Percentiles rank a stretch among this genome's conserved stretches.
phyloP scores from a whole-genome alignment of 169 alveolate species.

The Perkinsus olseni region DNA sequence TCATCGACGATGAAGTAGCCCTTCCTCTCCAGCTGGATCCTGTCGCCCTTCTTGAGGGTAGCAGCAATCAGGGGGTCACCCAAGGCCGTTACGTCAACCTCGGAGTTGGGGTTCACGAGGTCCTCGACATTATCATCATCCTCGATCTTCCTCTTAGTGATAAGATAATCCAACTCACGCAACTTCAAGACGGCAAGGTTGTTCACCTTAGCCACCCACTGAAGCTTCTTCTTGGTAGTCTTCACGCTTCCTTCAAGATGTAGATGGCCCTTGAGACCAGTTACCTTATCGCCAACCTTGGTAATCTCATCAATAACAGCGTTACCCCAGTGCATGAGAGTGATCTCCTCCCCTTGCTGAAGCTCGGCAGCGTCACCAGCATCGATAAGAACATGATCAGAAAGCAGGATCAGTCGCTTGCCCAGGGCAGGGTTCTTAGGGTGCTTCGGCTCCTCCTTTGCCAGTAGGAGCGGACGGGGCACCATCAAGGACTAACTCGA shows the following conservation, averaged over 20 bases:
- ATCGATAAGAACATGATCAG: constrained; percentile 65
- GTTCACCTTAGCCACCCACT: constrained; percentile 61
- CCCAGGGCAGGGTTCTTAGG: constrained; percentile 86
- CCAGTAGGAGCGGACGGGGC: constrained; percentile 46
- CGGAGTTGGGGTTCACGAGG: constrained; percentile 54
- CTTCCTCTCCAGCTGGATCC: constrained; percentile 92
- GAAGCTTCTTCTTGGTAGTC: constrained; percentile 85
- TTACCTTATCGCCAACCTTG: constrained; percentile 35
- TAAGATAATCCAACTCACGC: constrained; percentile 86
- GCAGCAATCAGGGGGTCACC: constrained; percentile 38
- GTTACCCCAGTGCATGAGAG: constrained; percentile 94
- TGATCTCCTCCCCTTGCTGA: constrained; percentile 81
- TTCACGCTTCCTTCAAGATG: constrained; percentile 73
- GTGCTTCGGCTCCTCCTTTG: constrained; percentile 74
- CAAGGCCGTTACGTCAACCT: constrained; percentile 38
- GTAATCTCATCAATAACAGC: constrained; percentile 63
- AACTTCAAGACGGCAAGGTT: constrained; percentile 55
- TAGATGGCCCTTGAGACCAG: constrained; percentile 51
- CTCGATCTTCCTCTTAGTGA: constrained; percentile 79
- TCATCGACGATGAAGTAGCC: constrained; percentile 90
- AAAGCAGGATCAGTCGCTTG: constrained; percentile 53
- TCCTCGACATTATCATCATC: constrained; percentile 71
- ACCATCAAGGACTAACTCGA: constrained; percentile 43
- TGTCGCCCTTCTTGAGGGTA: constrained; percentile 50
- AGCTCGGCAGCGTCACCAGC: constrained; percentile 79